Percentiles rank a stretch among this genome's conserved stretches.
These are phyloP conservation scores for Acer saccharum DNA, from an alignment of 345 rosid species.

Conservation along the genomic window DNA sequence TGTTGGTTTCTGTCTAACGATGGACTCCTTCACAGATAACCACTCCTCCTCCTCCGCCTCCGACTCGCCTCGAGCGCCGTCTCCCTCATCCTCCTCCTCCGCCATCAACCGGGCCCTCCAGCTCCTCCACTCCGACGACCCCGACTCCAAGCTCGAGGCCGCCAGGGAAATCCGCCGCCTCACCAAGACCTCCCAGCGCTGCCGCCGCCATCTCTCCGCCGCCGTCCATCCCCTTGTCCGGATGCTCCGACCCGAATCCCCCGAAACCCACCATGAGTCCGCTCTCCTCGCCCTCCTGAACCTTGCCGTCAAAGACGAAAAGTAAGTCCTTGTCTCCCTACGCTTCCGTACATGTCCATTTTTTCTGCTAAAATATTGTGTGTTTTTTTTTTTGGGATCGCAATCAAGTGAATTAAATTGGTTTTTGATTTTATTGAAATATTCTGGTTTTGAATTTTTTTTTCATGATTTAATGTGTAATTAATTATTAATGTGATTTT, in stretches of 20 bases:
- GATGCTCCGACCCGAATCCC: constrained; percentile 61
- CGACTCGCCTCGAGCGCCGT: constrained; percentile 51
- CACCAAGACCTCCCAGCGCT: constrained; percentile 81
- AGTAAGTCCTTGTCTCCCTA: constrained; percentile 39
- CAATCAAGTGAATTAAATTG: neutral
- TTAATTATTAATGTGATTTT: neutral
- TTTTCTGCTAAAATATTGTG: neutral
- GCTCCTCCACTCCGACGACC: constrained; percentile 54
- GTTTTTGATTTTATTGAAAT: neutral
- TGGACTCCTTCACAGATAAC: constrained; percentile 38
- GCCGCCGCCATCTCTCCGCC: constrained; percentile 76
- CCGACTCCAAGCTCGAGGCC: constrained; percentile 64
- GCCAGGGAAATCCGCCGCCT: constrained; percentile 91
- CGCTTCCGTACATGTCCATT: neutral
- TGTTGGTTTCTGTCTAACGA: constrained; percentile 18
- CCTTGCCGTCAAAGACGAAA: constrained; percentile 97
- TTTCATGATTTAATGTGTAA: neutral
- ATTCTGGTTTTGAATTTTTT: neutral
- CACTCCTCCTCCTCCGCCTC: constrained; percentile 47
- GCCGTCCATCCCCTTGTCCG: constrained; percentile 80
- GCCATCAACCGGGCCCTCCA: constrained; percentile 54
- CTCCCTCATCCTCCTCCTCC: constrained; percentile 43
- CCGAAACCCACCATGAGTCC: constrained; percentile 56
- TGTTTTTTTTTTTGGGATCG: neutral
- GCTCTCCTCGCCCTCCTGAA: constrained; percentile 94